Conservation (phyloP, 176 grass and related monocot genomes). For the Avena eriantha region DNA sequence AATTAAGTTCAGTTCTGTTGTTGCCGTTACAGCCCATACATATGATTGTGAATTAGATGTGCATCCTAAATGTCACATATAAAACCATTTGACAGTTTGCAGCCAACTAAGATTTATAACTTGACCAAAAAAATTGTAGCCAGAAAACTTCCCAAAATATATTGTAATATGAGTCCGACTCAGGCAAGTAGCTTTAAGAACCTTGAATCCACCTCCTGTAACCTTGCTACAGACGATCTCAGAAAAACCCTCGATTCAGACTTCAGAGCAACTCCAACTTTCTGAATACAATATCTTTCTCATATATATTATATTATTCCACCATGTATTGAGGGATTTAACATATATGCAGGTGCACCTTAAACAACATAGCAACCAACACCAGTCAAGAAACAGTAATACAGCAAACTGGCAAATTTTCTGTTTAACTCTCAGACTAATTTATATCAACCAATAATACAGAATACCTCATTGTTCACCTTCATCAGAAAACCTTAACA, state of each 20-base stretch:
- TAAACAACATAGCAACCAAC: neutral
- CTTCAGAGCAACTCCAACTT: neutral
- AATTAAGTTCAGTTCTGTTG: neutral
- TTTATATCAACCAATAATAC: conserved; percentile 6
- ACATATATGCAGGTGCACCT: neutral
- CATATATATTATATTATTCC: neutral
- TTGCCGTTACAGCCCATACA: neutral
- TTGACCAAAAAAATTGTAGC: neutral
- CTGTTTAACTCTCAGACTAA: neutral
- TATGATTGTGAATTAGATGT: neutral
- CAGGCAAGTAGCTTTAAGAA: neutral
- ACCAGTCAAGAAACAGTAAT: conserved; percentile 7
- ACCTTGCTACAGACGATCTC: neutral
- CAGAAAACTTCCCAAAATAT: neutral
- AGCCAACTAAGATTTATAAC: neutral
- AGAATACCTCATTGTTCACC: neutral
- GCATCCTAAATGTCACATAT: neutral
- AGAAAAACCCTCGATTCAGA: neutral
- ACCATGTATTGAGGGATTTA: neutral
- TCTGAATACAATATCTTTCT: neutral
- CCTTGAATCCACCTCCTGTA: neutral
- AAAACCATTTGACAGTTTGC: neutral
- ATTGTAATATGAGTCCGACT: neutral
- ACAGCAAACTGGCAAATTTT: neutral
- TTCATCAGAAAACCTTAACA: conserved; percentile 7